Conservation (phyloP, 2,329 filamentous ascomycete genomes). For the Colletotrichum zoysiae region DNA sequence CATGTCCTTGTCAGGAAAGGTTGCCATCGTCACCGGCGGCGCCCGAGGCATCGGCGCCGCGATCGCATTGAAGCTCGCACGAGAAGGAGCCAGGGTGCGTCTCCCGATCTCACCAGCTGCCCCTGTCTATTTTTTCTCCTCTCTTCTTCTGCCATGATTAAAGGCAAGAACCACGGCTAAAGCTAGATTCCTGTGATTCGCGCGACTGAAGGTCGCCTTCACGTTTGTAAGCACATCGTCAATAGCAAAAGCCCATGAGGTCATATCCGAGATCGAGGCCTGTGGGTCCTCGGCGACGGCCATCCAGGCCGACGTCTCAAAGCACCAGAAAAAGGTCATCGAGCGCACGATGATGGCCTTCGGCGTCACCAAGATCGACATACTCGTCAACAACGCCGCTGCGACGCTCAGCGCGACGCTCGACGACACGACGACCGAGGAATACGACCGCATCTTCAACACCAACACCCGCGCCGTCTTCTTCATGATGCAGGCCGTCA, state of each 20-base stretch:
- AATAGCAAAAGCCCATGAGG: constrained; percentile 42
- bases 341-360: constrained; percentile 43
- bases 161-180: constrained; percentile 27
- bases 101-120: background rate
- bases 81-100: constrained; percentile 66
- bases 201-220: constrained; percentile 40
- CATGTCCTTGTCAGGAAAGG: constrained; percentile 42
- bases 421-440: constrained; percentile 40
- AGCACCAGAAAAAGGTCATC: constrained; percentile 43
- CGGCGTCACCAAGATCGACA: constrained; percentile 42
- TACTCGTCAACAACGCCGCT: constrained; percentile 44
- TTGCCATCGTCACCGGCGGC: constrained; percentile 47
- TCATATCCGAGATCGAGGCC: constrained; percentile 44
- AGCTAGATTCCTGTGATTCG: constrained; percentile 14
- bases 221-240: constrained; percentile 42
- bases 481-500: constrained; percentile 43
- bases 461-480: constrained; percentile 42
- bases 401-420: constrained; percentile 40
- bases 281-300: constrained; percentile 44
- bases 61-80: constrained; percentile 69
- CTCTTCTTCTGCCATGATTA: background rate
- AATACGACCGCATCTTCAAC: constrained; percentile 43
- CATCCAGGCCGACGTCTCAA: constrained; percentile 43
- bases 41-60: constrained; percentile 70
- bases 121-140: background rate